phyloP scores from a whole-genome alignment of 305 asterid species.

The Solanum hybrid region DNA sequence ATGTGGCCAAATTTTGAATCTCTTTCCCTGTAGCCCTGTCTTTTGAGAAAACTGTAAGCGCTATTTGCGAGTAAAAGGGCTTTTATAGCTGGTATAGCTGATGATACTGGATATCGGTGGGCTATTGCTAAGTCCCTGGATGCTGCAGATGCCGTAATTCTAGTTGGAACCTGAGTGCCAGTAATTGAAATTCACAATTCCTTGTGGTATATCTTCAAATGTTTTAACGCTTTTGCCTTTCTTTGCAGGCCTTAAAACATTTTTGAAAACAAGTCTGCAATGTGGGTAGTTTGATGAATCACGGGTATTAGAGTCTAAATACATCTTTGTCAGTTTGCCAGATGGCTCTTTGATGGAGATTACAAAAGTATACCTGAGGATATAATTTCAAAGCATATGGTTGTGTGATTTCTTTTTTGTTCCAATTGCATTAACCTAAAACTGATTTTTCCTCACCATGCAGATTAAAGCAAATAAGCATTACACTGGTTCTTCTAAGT shows the following conservation, averaged over 20 bases:
- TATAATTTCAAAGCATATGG: slow-evolving; percentile 21
- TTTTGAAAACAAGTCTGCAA: slow-evolving; percentile 68
- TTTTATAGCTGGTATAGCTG: slow-evolving; percentile 81
- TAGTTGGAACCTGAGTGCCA: slow-evolving; percentile 68
- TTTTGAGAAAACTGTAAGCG: background rate
- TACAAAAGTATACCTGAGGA: slow-evolving; percentile 30
- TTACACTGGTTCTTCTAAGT: slow-evolving; percentile 68
- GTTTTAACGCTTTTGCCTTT: slow-evolving; percentile 1
- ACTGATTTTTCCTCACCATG: slow-evolving; percentile 12
- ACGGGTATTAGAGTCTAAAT: slow-evolving; percentile 10
- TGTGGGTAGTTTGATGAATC: slow-evolving; percentile 82
- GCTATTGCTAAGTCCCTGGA: slow-evolving; percentile 79
- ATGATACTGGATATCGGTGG: slow-evolving; percentile 89
- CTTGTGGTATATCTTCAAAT: background rate
- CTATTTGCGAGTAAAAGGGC: slow-evolving; percentile 57
- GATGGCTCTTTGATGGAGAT: background rate
- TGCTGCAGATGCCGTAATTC: slow-evolving; percentile 83
- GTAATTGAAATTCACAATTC: slow-evolving; percentile 32
- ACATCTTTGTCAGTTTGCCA: background rate
- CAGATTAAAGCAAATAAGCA: slow-evolving; percentile 70
- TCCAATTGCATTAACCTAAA: background rate
- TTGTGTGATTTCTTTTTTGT: background rate
- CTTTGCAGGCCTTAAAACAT: slow-evolving; percentile 60
- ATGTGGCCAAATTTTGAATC: background rate
- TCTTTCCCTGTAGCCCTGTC: background rate